A percentile compares a stretch with the other conserved stretches of the same genome.
These are phyloP conservation scores for Fusarium denticulatum DNA, from an alignment of 2,329 filamentous ascomycete genomes.

Conservation along the genomic window DNA sequence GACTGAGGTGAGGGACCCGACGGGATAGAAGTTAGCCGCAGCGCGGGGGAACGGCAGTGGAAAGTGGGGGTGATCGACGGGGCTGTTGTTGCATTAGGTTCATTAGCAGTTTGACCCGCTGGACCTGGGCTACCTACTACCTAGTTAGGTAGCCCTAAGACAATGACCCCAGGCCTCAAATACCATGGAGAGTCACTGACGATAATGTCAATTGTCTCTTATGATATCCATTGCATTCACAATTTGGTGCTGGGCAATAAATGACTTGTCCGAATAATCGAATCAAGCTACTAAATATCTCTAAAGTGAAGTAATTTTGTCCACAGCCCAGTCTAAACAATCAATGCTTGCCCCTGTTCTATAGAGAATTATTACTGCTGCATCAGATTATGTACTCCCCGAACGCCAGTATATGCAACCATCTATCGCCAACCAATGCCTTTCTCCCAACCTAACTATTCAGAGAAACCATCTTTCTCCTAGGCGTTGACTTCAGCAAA, in stretches of 20 bases:
- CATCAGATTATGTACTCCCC: neutral
- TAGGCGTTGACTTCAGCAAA: constrained; percentile 76
- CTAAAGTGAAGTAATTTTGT: neutral
- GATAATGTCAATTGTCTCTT: neutral
- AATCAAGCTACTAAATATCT: constrained; percentile 1
- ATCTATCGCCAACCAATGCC: neutral
- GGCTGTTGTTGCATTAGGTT: constrained; percentile 5
- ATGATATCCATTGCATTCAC: neutral
- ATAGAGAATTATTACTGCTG: neutral
- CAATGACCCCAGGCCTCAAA: neutral
- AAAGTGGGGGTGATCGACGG: constrained; percentile 16
- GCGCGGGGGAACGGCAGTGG: constrained; percentile 21
- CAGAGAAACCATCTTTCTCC: constrained; percentile 5
- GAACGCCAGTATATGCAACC: constrained; percentile 27
- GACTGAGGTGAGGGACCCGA: neutral
- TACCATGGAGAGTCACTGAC: neutral
- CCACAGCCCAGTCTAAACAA: neutral
- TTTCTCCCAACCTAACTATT: neutral
- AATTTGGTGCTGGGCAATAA: neutral
- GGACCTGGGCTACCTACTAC: neutral
- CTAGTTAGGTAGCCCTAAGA: neutral
- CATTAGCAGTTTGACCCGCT: neutral
- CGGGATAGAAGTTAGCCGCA: constrained; percentile 8
- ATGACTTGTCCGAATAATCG: neutral
- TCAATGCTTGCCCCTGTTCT: neutral